These are phyloP conservation scores for Acanthamoeba healyi DNA, from an alignment of 208 protist species.

Conservation along the genomic window DNA sequence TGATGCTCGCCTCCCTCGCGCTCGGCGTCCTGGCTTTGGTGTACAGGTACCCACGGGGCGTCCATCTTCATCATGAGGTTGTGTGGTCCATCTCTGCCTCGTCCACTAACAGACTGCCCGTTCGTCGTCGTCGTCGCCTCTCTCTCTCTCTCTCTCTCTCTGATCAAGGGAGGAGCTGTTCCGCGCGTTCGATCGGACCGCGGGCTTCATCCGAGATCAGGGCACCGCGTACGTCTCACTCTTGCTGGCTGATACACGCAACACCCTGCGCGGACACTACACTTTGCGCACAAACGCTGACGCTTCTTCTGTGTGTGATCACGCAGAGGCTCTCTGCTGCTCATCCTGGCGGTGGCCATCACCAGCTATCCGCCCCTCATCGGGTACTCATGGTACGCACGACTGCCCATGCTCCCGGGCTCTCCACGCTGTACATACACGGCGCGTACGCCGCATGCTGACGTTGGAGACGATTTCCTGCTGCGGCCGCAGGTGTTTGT, in stretches of 20 bases:
- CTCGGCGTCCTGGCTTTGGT: constrained; percentile 14
- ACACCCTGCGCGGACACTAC: no score
- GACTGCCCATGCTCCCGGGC: background rate
- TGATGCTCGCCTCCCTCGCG: background rate
- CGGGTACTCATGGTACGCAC: constrained; percentile 42
- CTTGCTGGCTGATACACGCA: no score
- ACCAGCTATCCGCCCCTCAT: constrained; percentile 46
- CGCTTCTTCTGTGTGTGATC: background rate
- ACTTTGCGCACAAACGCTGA: background rate
- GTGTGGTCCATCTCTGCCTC: no score
- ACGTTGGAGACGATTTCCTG: no score
- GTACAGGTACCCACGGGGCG: background rate
- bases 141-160: background rate
- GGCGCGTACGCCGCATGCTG: background rate
- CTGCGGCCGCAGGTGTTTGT: constrained; percentile 39
- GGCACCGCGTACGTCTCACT: background rate
- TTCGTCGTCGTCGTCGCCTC: background rate
- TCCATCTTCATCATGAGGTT: background rate
- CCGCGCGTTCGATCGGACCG: background rate
- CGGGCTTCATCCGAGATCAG: background rate
- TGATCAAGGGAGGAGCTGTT: background rate
- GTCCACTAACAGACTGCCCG: background rate
- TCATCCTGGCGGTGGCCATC: constrained; percentile 16
- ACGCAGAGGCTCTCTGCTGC: background rate
- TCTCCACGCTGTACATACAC: background rate